phyloP scores from a whole-genome alignment of 805 yeast species.

The Yarrowia deformans region DNA sequence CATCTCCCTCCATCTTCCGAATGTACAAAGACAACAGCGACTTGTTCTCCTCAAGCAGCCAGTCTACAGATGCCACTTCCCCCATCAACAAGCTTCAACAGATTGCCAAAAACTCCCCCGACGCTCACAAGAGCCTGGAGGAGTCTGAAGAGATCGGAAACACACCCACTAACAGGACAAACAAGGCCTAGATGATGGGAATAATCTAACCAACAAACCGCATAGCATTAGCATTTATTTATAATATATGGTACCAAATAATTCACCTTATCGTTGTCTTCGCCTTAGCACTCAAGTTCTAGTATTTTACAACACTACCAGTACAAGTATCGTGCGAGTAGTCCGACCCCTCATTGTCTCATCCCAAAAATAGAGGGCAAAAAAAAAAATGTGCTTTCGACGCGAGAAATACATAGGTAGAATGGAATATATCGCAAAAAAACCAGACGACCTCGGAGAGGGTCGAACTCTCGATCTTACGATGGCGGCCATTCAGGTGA shows the following conservation, averaged over 20 bases:
- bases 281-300: too few species aligned
- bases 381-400: not conserved
- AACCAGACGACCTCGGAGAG: conserved; percentile 39
- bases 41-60: conserved; percentile 33
- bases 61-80: conserved; percentile 26
- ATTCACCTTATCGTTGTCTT: too few species aligned
- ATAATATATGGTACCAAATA: conserved; percentile 15
- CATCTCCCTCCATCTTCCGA: conserved; percentile 35
- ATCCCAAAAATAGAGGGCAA: not conserved
- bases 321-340: too few species aligned
- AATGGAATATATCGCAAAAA: not conserved
- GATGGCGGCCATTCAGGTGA: conserved; percentile 39
- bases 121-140: conserved; percentile 28
- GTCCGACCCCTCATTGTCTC: not conserved
- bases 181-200: conserved; percentile 15
- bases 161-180: conserved; percentile 1
- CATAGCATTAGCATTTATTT: conserved; percentile 38
- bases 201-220: conserved; percentile 1
- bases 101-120: conserved; percentile 22
- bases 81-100: conserved; percentile 37
- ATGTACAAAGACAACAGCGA: conserved; percentile 36
- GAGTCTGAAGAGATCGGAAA: conserved; percentile 38
- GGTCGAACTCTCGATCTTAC: conserved; percentile 40
- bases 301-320: too few species aligned
- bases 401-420: too few species aligned